Evolutionary conservation across 1,284 basidiomycete genomes (phyloP), one percentile per base, ranked within the genome.

Genomic region (Ganoderma sinense): DNA sequence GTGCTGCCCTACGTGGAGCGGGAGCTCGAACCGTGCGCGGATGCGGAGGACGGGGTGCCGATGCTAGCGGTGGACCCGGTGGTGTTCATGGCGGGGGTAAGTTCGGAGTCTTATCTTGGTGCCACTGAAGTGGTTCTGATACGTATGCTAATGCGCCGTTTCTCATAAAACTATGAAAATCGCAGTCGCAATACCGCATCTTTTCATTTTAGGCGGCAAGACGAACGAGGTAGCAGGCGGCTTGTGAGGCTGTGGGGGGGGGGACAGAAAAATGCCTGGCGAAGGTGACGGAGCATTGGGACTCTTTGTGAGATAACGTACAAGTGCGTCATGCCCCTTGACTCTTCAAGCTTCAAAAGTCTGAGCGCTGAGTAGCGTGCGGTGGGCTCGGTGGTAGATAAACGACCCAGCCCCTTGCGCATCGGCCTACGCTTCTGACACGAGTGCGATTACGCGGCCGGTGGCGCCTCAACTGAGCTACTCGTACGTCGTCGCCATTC

Each of bases 1-100:
- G 77, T 75, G 48, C 75, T 89, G 63, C 86, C 87, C 36, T 88
- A 84, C 74, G 80, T 82, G 48, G 74, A 79, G 48, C 76, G 76
- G 67, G 76, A 71, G 29, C 65, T 69, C 40, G 53, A 77, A 53
- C 74, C 75, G 26, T 55, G 60, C 45, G 8, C 8, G 33, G 8
- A 36, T 36, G 33, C 45, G n/a, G 45, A 23, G 43, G 43, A 20
- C 43, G 36, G 36, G 36, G 10, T 36, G 36, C 36, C 36, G 2
- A 36, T 36, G 36, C 36, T 36, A 36, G 36, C 10, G 36, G 36
- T 8, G 36, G 36, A 4, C 36, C 7, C 36, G 36, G 10, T 36
- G 36, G 36, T 36, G 36, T 36, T 36, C 36, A 36, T 36, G 36
- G 36, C 36, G 36, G 36, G 10, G 6, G 36, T 36, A 36, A 36